Base-by-base conservation (phyloP, 257 asterid genomes). In the Gardenia jasminoides region DNA sequence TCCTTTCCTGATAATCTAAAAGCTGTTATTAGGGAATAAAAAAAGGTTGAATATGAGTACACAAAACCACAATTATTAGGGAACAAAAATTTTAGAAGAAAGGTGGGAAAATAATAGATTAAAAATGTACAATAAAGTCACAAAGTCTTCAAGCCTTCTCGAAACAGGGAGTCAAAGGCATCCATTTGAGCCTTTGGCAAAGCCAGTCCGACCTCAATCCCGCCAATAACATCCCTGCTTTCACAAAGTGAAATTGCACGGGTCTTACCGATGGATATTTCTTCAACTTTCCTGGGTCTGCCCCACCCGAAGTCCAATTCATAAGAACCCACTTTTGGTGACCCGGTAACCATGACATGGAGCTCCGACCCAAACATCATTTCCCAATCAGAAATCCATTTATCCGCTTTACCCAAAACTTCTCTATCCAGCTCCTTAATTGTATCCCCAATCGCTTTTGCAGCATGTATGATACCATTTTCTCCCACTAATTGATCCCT, bases 301-400 rank as follows among this genome's bases (percentile, higher is more conserved):
- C 91, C 92, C 87, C 88, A 90, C 77, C 94, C 91, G 7, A 87
- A 87, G 81, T 88, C 91, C 16, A 81, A 74, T 5, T 10, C 30
- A n/a, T 22, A 80, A 33, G 84, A n/a, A 33, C 85, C 85, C 77
- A 88, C 81, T 50, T 84, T 88, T 0, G 94, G 91, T 2, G 92
- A 90, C 70, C 91, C 91, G 26, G 87, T 76, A 26, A 90, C 84
- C 31, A 73, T 61, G 0, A 83, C 28, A 64, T 75, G 52, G 11
- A 36, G 65, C 43, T 83, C 82, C 68, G 59, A 61, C 47, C 79
- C 83, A 28, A 2, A 0, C 0, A 59, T 31, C 4, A 79, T 76
- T 41, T 10, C 4, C 73, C 70, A n/a, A 6, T 71, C 83, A 24
- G 70, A 43, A 6, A 85, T 39, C 95, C 93, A 89, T 33, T 86